These are phyloP conservation scores for Lagenidium giganteum DNA, from an alignment of 352 stramenopile genomes.

Conservation along the genomic window DNA sequence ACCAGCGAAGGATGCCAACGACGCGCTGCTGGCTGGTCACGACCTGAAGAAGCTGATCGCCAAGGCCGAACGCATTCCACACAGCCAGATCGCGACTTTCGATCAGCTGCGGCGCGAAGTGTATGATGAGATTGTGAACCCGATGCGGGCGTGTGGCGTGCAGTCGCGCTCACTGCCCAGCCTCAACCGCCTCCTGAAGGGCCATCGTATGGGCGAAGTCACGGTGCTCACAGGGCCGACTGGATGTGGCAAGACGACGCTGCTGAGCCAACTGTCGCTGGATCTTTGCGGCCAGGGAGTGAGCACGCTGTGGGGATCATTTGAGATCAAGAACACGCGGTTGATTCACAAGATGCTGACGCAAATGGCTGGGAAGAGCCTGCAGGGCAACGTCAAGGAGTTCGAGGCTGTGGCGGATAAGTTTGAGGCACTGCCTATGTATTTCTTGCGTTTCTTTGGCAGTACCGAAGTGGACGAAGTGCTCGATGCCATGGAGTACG, in stretches of 20 bases:
- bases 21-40: constrained; percentile 88
- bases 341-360: constrained; percentile 97
- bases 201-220: constrained; percentile 94
- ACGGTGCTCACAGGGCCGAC: constrained; percentile 97
- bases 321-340: constrained; percentile 98
- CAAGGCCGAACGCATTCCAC: constrained; percentile 68
- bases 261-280: constrained; percentile 84
- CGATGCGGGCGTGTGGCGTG: constrained; percentile 88
- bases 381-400: constrained; percentile 50
- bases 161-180: constrained; percentile 86
- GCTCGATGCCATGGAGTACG: constrained; percentile 97
- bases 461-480: constrained; percentile 91
- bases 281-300: constrained; percentile 91
- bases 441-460: constrained; percentile 98
- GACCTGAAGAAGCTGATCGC: constrained; percentile 86
- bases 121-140: constrained; percentile 92
- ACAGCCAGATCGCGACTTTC: constrained; percentile 92
- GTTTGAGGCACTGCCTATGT: constrained; percentile 93
- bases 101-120: constrained; percentile 86
- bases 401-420: constrained; percentile 66
- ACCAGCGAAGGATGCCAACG: constrained; percentile 96
- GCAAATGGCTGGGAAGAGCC: constrained; percentile 76
- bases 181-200: constrained; percentile 94
- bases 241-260: constrained; percentile 91
- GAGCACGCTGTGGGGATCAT: constrained; percentile 96